Percentiles rank a stretch among this genome's conserved stretches.
phyloP scores from a whole-genome alignment of 148 eudicot genomes.

The Chenopodium suecicum region DNA sequence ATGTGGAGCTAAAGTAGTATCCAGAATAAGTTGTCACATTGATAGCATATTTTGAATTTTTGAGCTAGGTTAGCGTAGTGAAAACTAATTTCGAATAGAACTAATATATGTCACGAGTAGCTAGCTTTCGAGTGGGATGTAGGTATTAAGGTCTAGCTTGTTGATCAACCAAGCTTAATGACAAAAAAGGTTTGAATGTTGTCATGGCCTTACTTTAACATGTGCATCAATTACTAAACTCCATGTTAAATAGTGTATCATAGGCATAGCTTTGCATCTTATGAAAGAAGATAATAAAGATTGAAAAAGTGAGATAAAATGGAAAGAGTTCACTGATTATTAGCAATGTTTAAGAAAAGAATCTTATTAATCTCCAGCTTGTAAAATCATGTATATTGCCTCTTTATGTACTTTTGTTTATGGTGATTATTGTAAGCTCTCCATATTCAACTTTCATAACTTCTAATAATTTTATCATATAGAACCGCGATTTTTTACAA shows the following conservation, averaged over 20 bases:
- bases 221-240: neutral
- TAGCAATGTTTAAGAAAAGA: constrained; percentile 27
- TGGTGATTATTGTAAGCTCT: neutral
- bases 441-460: neutral
- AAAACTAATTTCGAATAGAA: too few species aligned
- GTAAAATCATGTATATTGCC: neutral
- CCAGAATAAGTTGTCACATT: neutral
- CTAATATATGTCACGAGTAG: too few species aligned
- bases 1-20: too few species aligned
- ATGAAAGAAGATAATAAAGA: constrained; percentile 8
- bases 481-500: neutral
- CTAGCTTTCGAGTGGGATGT: neutral
- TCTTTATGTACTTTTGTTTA: neutral
- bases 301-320: constrained; percentile 1
- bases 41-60: neutral
- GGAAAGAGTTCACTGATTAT: constrained; percentile 12
- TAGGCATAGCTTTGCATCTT: constrained; percentile 10
- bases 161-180: neutral
- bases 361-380: constrained; percentile 18
- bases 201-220: neutral
- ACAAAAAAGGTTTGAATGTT: neutral
- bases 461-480: neutral
- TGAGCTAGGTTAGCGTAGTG: too few species aligned
- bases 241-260: neutral
- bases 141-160: constrained; percentile 6